These are phyloP conservation scores for Salvia rosmarinus DNA, from an alignment of 257 asterid species.

Conservation along the genomic window DNA sequence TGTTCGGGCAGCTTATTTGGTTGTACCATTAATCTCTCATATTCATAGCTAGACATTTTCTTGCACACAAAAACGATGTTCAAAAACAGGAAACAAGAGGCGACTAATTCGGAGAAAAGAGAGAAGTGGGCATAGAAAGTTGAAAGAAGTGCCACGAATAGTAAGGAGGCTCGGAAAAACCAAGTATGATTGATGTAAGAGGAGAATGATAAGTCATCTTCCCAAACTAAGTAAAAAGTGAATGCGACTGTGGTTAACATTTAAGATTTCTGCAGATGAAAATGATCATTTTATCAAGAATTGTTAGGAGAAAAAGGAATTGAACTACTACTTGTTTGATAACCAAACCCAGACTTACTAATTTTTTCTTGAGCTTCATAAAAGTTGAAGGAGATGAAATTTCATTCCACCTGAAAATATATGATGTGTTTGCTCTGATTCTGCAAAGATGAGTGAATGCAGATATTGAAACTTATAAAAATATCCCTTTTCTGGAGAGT, in stretches of 20 bases:
- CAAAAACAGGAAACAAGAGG: constrained; percentile 21
- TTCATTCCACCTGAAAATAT: too few species aligned
- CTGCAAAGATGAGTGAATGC: background rate
- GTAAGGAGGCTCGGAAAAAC: constrained; percentile 31
- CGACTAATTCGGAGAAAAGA: background rate
- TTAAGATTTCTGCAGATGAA: background rate
- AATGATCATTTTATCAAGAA: background rate
- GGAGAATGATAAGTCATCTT: constrained; percentile 16
- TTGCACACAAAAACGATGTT: constrained; percentile 23
- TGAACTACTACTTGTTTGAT: background rate
- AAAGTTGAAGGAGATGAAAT: too few species aligned
- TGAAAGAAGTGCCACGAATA: constrained; percentile 34
- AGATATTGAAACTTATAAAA: background rate
- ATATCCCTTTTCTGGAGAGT: too few species aligned
- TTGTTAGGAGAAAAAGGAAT: background rate
- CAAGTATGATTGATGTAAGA: constrained; percentile 17
- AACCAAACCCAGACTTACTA: background rate
- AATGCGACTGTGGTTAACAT: too few species aligned
- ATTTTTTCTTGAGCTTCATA: background rate
- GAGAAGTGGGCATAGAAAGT: constrained; percentile 27
- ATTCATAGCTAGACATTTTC: constrained; percentile 6
- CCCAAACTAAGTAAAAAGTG: background rate
- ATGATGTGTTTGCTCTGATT: background rate
- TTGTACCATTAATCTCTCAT: background rate
- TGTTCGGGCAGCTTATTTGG: background rate